Percentiles rank a stretch among this genome's conserved stretches.
phyloP scores from a whole-genome alignment of 1,139 yeast genomes.

The Williopsis jadinii region DNA sequence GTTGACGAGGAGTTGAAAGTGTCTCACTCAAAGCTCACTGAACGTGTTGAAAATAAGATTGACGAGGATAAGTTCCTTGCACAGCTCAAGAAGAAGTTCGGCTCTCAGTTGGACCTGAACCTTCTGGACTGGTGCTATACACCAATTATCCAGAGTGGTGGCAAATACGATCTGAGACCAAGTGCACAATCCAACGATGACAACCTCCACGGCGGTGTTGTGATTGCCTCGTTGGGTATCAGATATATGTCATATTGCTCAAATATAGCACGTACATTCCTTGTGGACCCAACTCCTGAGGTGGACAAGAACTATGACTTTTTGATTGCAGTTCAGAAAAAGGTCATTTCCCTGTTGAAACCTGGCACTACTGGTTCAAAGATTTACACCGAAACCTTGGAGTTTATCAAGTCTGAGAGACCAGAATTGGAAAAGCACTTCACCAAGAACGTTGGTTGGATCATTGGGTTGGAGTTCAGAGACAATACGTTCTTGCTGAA shows the following conservation, averaged over 20 bases:
- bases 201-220: slow-evolving; percentile 68
- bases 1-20: slow-evolving; percentile 83
- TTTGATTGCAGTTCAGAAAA: slow-evolving; percentile 58
- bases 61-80: slow-evolving; percentile 68
- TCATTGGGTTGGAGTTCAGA: slow-evolving; percentile 86
- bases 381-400: slow-evolving; percentile 58
- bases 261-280: slow-evolving; percentile 78
- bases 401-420: slow-evolving; percentile 46
- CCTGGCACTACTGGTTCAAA: slow-evolving; percentile 63
- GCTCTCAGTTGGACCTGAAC: slow-evolving; percentile 62
- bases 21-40: slow-evolving; percentile 67
- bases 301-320: slow-evolving; percentile 79
- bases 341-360: slow-evolving; percentile 51
- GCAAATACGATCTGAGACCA: slow-evolving; percentile 76
- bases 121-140: slow-evolving; percentile 91
- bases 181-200: slow-evolving; percentile 72
- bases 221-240: slow-evolving; percentile 77
- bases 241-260: slow-evolving; percentile 89
- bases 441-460: slow-evolving; percentile 82
- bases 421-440: slow-evolving; percentile 63
- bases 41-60: slow-evolving; percentile 71
- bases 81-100: slow-evolving; percentile 41
- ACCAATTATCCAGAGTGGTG: slow-evolving; percentile 88
- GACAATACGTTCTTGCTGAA: slow-evolving; percentile 73
- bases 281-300: slow-evolving; percentile 81